phyloP scores from a whole-genome alignment of 371 early-diverging fungal genomes.

The Phascolomyces articulosus region DNA sequence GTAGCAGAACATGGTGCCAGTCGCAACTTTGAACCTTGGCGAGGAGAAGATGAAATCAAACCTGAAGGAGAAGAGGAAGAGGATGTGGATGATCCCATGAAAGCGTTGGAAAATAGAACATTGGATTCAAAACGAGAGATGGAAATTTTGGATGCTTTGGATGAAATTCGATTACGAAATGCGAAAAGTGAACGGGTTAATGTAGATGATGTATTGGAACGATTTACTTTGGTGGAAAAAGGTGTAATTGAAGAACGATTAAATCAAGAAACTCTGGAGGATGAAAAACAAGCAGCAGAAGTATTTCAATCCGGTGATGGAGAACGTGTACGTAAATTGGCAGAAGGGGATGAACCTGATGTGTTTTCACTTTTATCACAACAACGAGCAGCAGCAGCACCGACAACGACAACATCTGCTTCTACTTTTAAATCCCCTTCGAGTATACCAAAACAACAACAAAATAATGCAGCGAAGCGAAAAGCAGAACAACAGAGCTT shows the following conservation, averaged over 20 bases:
- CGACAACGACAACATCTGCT: neutral
- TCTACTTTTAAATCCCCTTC: neutral
- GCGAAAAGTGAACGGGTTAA: slow-evolving; percentile 81
- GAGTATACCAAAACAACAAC: neutral
- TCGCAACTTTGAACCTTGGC: slow-evolving; percentile 96
- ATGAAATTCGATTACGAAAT: slow-evolving; percentile 91
- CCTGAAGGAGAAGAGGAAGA: slow-evolving; percentile 61
- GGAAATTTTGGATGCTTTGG: slow-evolving; percentile 95
- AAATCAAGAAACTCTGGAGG: slow-evolving; percentile 68
- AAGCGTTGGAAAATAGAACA: slow-evolving; percentile 92
- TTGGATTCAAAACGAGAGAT: slow-evolving; percentile 93
- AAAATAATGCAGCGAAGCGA: slow-evolving; percentile 19
- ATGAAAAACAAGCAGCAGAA: slow-evolving; percentile 63
- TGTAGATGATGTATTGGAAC: slow-evolving; percentile 61
- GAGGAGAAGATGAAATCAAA: slow-evolving; percentile 70
- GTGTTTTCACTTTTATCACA: slow-evolving; percentile 46
- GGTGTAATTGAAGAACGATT: slow-evolving; percentile 34
- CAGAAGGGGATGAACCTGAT: slow-evolving; percentile 56
- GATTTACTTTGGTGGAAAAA: slow-evolving; percentile 51
- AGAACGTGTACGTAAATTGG: slow-evolving; percentile 67
- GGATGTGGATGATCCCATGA: slow-evolving; percentile 91
- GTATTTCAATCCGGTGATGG: slow-evolving; percentile 76
- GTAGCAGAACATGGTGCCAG: slow-evolving; percentile 92
- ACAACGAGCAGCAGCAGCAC: slow-evolving; percentile 28
- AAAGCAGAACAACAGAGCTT: slow-evolving; percentile 14